Percentiles rank a stretch among this genome's conserved stretches.
Evolutionary conservation across 768 basidiomycete genomes (phyloP).

Genomic region (Xerocomellus chrysenteron): DNA sequence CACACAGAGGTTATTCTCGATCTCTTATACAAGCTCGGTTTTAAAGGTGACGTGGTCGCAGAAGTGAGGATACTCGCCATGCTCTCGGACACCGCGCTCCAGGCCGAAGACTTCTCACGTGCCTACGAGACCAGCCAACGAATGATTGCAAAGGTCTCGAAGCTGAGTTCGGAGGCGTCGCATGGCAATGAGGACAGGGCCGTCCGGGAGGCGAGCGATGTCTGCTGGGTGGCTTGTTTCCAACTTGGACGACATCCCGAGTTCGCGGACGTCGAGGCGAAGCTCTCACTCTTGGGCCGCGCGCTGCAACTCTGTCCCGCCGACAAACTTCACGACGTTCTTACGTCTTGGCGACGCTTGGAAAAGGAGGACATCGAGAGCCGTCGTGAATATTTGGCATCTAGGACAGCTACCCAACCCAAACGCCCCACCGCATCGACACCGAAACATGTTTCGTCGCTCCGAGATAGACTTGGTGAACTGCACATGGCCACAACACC

Average conservation of each 20-base stretch:
- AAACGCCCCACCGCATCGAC: slow-evolving; percentile 21
- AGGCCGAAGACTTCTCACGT: slow-evolving; percentile 72
- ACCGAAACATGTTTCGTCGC: slow-evolving; percentile 46
- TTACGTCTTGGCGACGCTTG: slow-evolving; percentile 71
- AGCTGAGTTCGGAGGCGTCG: slow-evolving; percentile 40
- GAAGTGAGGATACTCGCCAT: slow-evolving; percentile 84
- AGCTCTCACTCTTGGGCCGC: slow-evolving; percentile 70
- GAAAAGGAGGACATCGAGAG: slow-evolving; percentile 62
- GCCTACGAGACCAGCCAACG: slow-evolving; percentile 70
- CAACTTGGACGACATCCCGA: slow-evolving; percentile 83
- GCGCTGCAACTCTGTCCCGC: slow-evolving; percentile 86
- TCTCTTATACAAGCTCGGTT: slow-evolving; percentile 86
- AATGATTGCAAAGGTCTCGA: slow-evolving; percentile 66
- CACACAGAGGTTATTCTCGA: slow-evolving; percentile 92
- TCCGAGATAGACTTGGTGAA: slow-evolving; percentile 61
- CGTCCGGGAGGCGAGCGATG: slow-evolving; percentile 64
- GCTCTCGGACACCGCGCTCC: slow-evolving; percentile 86
- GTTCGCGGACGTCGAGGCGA: slow-evolving; percentile 64
- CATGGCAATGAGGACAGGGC: slow-evolving; percentile 37
- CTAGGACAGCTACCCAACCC: slow-evolving; percentile 19
- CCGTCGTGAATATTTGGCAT: slow-evolving; percentile 44
- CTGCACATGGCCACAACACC: slow-evolving; percentile 70
- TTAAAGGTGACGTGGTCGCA: slow-evolving; percentile 64
- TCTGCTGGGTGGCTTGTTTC: slow-evolving; percentile 89
- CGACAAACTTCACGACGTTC: slow-evolving; percentile 74